Conservation (phyloP, 2,329 filamentous ascomycete genomes). For the Tolypocladium tropicale region DNA sequence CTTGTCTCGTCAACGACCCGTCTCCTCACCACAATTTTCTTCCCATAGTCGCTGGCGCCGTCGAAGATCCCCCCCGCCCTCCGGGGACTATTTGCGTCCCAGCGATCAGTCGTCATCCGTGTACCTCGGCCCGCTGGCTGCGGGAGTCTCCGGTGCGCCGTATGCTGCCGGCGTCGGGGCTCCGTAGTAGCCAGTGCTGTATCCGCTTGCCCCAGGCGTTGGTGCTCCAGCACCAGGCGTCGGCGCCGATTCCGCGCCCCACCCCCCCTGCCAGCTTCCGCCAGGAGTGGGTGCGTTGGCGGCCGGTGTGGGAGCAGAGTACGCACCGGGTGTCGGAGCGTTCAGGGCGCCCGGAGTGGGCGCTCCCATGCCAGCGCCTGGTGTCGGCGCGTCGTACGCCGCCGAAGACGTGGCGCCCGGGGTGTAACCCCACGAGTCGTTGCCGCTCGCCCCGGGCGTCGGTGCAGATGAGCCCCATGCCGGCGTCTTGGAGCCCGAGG, state of each 20-base stretch:
- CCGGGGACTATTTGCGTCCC: not conserved
- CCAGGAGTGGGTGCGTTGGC: slow-evolving; percentile 61
- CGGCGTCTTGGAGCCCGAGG: slow-evolving; percentile 66
- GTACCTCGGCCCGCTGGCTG: slow-evolving; percentile 45
- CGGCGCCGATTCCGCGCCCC: slow-evolving; percentile 53
- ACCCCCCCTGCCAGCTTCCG: slow-evolving; percentile 48
- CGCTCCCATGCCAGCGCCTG: slow-evolving; percentile 46
- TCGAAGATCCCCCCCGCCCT: not conserved
- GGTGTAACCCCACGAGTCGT: slow-evolving; percentile 51
- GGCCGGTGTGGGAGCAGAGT: slow-evolving; percentile 53
- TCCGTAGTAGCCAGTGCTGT: slow-evolving; percentile 29
- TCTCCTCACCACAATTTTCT: not conserved
- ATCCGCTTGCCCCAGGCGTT: slow-evolving; percentile 58
- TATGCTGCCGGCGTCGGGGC: slow-evolving; percentile 58
- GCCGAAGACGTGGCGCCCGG: slow-evolving; percentile 34
- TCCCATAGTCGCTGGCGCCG: not conserved
- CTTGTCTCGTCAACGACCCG: not conserved
- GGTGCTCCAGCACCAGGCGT: slow-evolving; percentile 58
- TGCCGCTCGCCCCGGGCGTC: slow-evolving; percentile 46
- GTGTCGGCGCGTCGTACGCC: slow-evolving; percentile 61
- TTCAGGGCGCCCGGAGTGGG: slow-evolving; percentile 53
- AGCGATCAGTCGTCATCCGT: slow-evolving; percentile 35
- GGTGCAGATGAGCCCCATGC: slow-evolving; percentile 54
- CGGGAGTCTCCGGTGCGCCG: slow-evolving; percentile 48
- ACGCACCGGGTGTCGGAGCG: slow-evolving; percentile 63